Evolutionary conservation across 2,329 filamentous ascomycete genomes (phyloP), one percentile per base, ranked within the genome.

Genomic region (Monosporascus ibericus): DNA sequence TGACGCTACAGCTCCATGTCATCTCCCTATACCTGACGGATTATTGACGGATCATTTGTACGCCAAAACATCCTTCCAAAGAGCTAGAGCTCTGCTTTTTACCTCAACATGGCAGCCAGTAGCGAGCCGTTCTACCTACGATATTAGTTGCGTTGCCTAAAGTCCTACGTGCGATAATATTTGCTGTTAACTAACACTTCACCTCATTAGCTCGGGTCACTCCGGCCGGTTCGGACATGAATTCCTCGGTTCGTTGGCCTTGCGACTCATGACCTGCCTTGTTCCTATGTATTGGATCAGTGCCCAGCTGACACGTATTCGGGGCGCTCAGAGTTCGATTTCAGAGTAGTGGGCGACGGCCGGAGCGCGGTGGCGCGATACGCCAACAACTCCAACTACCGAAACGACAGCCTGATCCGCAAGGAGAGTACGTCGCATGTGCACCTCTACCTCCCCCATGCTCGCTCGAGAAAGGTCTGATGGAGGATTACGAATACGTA

Each of bases 331-430:
- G 92, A 99, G 72, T 99, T 99, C 70, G 94, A 99, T 70, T 94
- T 99, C 66, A 84, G 92, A 52, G 90, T 91, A 24, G 82, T 97
- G 46, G 90, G 90, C 51, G 94, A 99, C 69, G 94, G 94, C 49
- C 85, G 90, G 56, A 96, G 92, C 68, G 94, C 94, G 7, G 89
- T 94, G 49, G 91, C 92, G 34, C 86, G 94, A 72, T 99, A 99
- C 74, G 94, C 94, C 59, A 99, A 99, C 79, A 99, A 99, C 73
- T 97, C 92, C 53, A 99, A 99, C 75, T 99, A 99, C 75, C 86
- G 94, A 66, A 99, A 99, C 73, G 94, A 99, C 70, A 96, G 92
- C 58, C 77, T 99, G 62, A 99, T 99, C 68, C 88, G 94, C 60
- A 99, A 99, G 92, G 94, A 99, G 78, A 99, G 94, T 96, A 78